A percentile compares a stretch with the other conserved stretches of the same genome.
Evolutionary conservation across 2,329 filamentous ascomycete species (phyloP).

Genomic region (Akanthomyces uredinophilus): DNA sequence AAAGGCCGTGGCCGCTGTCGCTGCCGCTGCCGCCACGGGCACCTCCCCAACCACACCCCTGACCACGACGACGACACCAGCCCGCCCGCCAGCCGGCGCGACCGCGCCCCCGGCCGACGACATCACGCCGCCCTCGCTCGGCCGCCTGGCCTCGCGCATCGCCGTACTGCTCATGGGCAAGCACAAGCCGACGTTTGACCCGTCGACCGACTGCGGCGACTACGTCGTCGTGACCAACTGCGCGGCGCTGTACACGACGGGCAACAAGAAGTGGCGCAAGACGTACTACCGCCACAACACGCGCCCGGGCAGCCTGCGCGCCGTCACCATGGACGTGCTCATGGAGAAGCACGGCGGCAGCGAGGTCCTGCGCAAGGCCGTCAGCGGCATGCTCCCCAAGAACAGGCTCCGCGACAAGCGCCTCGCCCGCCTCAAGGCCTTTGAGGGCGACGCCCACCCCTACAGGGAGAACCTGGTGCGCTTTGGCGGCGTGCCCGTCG

Average conservation of each 20-base stretch:
- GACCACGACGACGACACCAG: background rate
- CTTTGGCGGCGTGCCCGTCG: constrained; percentile 58
- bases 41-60: background rate
- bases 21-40: background rate
- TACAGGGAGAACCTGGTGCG: constrained; percentile 83
- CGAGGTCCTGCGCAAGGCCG: constrained; percentile 85
- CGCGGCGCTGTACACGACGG: constrained; percentile 78
- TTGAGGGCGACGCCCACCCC: constrained; percentile 87
- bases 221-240: constrained; percentile 95
- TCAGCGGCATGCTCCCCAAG: constrained; percentile 96
- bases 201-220: constrained; percentile 96
- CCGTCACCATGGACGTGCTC: constrained; percentile 90
- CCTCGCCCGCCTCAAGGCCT: constrained; percentile 85
- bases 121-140: constrained; percentile 70
- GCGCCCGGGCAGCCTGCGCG: constrained; percentile 76
- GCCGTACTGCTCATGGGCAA: constrained; percentile 92
- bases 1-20: constrained; percentile 21
- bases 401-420: constrained; percentile 86
- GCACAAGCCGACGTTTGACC: constrained; percentile 97
- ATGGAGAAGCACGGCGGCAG: constrained; percentile 91
- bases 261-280: constrained; percentile 90
- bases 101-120: constrained; percentile 24
- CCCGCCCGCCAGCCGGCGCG: background rate
- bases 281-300: constrained; percentile 94
- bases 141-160: constrained; percentile 82